phyloP scores from a whole-genome alignment of 2,329 filamentous ascomycete genomes.

The Ascocoryne sarcoides region DNA sequence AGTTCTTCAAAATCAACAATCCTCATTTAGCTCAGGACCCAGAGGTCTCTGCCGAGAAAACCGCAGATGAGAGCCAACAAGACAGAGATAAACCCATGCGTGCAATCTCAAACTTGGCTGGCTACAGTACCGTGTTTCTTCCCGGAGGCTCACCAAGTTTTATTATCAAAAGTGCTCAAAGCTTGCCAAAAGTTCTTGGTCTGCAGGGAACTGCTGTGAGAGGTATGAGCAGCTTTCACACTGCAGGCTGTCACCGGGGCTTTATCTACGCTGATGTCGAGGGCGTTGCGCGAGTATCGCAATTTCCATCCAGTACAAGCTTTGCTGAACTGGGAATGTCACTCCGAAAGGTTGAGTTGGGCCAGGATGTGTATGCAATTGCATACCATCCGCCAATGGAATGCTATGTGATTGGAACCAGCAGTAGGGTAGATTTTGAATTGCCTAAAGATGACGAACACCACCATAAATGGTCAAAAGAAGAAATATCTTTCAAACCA shows the following conservation, averaged over 20 bases:
- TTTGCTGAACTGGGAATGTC: constrained; percentile 70
- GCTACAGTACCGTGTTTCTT: constrained; percentile 75
- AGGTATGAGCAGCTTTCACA: constrained; percentile 69
- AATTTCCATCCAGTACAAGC: constrained; percentile 57
- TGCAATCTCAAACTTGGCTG: constrained; percentile 52
- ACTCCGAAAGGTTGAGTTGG: constrained; percentile 61
- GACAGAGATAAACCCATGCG: constrained; percentile 36
- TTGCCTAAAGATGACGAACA: constrained; percentile 83
- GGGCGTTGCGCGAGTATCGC: constrained; percentile 64
- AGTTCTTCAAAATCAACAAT: constrained; percentile 70
- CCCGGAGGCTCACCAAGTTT: constrained; percentile 74
- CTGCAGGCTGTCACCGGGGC: constrained; percentile 65
- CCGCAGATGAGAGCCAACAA: constrained; percentile 39
- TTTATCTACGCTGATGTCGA: constrained; percentile 74
- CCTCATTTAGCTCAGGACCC: constrained; percentile 52
- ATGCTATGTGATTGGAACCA: constrained; percentile 70
- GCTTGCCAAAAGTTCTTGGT: constrained; percentile 63
- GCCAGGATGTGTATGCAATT: constrained; percentile 61
- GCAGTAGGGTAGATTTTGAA: constrained; percentile 61
- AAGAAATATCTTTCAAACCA: constrained; percentile 55
- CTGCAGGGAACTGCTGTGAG: constrained; percentile 61
- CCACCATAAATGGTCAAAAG: constrained; percentile 65
- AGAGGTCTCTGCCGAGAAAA: constrained; percentile 39
- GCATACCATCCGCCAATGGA: constrained; percentile 68
- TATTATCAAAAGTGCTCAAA: constrained; percentile 73